Base-by-base conservation (phyloP, 768 basidiomycete genomes). In the Suillus subalutaceus region DNA sequence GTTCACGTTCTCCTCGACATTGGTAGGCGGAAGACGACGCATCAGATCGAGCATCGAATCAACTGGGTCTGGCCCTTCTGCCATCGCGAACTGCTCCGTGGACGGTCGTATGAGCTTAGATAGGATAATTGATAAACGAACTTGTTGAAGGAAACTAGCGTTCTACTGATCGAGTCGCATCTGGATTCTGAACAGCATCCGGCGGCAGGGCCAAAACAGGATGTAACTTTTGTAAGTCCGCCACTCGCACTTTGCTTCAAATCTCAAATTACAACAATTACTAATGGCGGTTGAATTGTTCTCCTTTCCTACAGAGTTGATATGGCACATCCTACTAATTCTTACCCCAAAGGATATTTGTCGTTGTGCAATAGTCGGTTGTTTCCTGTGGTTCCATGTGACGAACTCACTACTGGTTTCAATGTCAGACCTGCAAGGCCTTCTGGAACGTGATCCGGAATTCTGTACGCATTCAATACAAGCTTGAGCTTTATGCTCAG, bases 31-130 rank as follows among this genome's bases (percentile, higher is more conserved):
- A n/a, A 99, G 86, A 18, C 97, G 91, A 63, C 97, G 88, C 86
- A 96, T 92, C 58, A 98, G 87, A 81, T 99, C 97, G 48, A 99
- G 89, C 89, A 97, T 95, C 64, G 93, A 91, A 73, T 96, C 93
- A 57, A 95, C 86, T 66, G 91, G 83, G 78, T 95, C 93, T 43
- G 40, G 23, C 6, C 59, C 59, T 30, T 60, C 59, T 58, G 84
- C 82, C 91, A 91, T 91, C 69, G 61, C 78, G 64, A 13, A 37
- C 15, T 64, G 30, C n/a, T 41, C 26, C 30, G 40, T 7, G 41
- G 26, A 43, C 18, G 18, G 8, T 60, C 6, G 40, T 60, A 18
- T 60, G 26, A 20, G 26, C 55, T 60, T 43, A 10, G 30, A 60
- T 1, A 13, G 41, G 30, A 18, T 20, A 43, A 43, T 30, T 41